A percentile compares a stretch with the other conserved stretches of the same genome.
These are phyloP conservation scores for Wickerhamomyces tratensis DNA, from an alignment of 805 yeast genomes.

Conservation along the genomic window DNA sequence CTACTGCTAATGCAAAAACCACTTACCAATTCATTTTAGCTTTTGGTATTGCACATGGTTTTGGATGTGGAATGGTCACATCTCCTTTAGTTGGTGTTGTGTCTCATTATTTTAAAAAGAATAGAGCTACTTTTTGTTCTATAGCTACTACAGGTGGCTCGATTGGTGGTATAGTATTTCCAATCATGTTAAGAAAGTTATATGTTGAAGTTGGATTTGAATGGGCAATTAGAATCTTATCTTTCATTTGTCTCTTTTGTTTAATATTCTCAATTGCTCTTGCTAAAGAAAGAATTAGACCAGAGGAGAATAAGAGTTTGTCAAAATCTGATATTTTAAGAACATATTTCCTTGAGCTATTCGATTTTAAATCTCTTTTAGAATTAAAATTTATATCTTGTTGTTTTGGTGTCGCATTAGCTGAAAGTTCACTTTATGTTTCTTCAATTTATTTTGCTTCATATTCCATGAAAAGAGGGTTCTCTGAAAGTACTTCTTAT, in stretches of 20 bases:
- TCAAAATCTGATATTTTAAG: constrained; percentile 5
- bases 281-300: constrained; percentile 29
- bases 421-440: constrained; percentile 36
- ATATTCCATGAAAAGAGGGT: constrained; percentile 40
- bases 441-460: constrained; percentile 43
- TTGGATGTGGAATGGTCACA: constrained; percentile 51
- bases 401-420: constrained; percentile 32
- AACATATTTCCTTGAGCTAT: constrained; percentile 19
- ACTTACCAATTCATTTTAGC: constrained; percentile 55
- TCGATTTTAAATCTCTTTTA: constrained; percentile 29
- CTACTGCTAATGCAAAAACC: constrained; percentile 41
- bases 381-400: constrained; percentile 35
- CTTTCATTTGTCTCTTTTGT: constrained; percentile 34
- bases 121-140: constrained; percentile 48
- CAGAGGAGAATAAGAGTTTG: constrained; percentile 9
- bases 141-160: constrained; percentile 46
- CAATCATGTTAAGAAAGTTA: constrained; percentile 40
- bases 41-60: constrained; percentile 45
- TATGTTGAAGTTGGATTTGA: constrained; percentile 42
- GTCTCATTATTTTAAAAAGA: constrained; percentile 55
- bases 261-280: constrained; percentile 25
- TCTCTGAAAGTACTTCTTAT: constrained; percentile 31
- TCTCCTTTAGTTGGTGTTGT: constrained; percentile 54
- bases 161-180: constrained; percentile 46
- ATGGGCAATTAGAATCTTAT: constrained; percentile 52